These are phyloP conservation scores for Cicer cuneatum DNA, from an alignment of 306 rosid species.

Conservation along the genomic window DNA sequence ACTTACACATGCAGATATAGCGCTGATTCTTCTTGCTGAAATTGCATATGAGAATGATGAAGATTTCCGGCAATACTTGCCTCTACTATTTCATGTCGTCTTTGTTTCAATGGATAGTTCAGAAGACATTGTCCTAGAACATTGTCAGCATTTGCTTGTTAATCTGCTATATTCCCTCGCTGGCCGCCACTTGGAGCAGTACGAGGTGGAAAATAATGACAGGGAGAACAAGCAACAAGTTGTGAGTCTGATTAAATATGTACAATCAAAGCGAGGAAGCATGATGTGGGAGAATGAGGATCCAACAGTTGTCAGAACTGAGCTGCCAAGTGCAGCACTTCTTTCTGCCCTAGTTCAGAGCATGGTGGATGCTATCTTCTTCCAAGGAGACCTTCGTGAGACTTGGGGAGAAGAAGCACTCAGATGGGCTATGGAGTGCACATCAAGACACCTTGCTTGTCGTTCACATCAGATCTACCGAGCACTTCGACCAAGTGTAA, in stretches of 20 bases:
- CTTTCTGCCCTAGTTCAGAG: constrained; percentile 98
- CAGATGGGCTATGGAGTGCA: constrained; percentile 99
- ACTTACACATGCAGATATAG: constrained; percentile 96
- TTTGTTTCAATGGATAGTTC: constrained; percentile 99
- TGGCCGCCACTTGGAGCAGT: constrained; percentile 96
- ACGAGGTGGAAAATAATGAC: constrained; percentile 96
- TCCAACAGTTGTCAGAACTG: constrained; percentile 90
- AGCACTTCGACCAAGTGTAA: constrained; percentile 94
- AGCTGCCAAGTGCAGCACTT: constrained; percentile 99
- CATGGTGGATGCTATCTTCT: constrained; percentile 99
- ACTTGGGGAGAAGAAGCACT: constrained; percentile 99
- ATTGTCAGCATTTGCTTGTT: constrained; percentile 98
- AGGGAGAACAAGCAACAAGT: constrained; percentile 99
- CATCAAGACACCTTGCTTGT: constrained; percentile 96
- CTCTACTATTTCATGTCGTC: constrained; percentile 92
- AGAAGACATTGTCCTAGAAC: constrained; percentile 96
- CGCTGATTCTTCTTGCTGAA: constrained; percentile 95
- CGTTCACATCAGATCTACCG: constrained; percentile 99
- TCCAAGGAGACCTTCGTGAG: constrained; percentile 98
- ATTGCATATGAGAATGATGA: constrained; percentile 99
- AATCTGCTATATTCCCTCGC: constrained; percentile 96
- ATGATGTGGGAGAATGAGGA: constrained; percentile 99
- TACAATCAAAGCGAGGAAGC: constrained; percentile 98
- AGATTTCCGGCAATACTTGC: constrained; percentile 98
- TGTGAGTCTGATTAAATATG: constrained; percentile 96